Evolutionary conservation across 1,139 yeast species (phyloP).

Genomic region (Taphrina sp.): DNA sequence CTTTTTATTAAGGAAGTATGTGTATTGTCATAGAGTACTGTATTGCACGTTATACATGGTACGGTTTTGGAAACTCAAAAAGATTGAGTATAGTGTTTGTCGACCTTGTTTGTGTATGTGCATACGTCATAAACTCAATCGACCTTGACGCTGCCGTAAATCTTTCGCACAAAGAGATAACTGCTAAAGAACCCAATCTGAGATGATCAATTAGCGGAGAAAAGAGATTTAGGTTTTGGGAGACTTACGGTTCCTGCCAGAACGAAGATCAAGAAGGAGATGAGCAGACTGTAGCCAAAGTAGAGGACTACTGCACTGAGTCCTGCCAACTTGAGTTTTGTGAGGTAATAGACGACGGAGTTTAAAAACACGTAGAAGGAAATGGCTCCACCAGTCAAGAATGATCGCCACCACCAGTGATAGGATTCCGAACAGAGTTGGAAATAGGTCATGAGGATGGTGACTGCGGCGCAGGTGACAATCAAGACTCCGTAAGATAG

Average conservation of each 20-base stretch:
- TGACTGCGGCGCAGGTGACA: slow-evolving; percentile 75
- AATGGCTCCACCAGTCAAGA: slow-evolving; percentile 87
- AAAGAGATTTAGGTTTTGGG: not conserved
- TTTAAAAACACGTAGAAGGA: slow-evolving; percentile 80
- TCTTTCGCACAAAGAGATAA: slow-evolving; percentile 70
- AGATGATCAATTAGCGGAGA: not conserved
- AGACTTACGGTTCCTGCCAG: slow-evolving; percentile 64
- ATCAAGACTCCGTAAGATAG: slow-evolving; percentile 77
- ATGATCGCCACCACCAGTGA: slow-evolving; percentile 89
- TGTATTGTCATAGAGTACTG: no score
- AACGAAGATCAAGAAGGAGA: slow-evolving; percentile 69
- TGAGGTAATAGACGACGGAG: slow-evolving; percentile 56
- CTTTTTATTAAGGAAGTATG: no score
- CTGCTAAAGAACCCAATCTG: slow-evolving; percentile 72
- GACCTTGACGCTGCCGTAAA: slow-evolving; percentile 81
- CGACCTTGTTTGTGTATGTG: no score
- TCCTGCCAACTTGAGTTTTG: slow-evolving; percentile 66
- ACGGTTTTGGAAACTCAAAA: no score
- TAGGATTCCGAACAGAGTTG: slow-evolving; percentile 87
- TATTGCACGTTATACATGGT: no score
- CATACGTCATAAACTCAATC: no score
- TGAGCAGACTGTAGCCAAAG: slow-evolving; percentile 77
- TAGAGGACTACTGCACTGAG: slow-evolving; percentile 74
- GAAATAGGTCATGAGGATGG: slow-evolving; percentile 77
- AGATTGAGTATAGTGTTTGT: no score